These are phyloP conservation scores for Saccharomyces hybrid DNA, from an alignment of 1,139 yeast species.

Conservation along the genomic window DNA sequence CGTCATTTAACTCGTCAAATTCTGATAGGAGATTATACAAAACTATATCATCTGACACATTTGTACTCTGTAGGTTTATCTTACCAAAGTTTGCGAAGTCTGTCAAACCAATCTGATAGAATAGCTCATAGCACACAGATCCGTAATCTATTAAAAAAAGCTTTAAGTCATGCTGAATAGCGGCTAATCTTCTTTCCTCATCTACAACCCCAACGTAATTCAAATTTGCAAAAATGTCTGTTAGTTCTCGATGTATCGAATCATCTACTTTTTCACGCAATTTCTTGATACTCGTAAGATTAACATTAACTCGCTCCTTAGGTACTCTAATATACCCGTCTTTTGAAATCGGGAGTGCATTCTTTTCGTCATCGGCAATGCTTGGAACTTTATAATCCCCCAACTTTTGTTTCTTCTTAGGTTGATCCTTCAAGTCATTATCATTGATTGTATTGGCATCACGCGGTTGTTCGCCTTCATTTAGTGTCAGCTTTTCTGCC, in stretches of 20 bases:
- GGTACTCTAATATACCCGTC: conserved; percentile 14
- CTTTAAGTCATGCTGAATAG: conserved; percentile 76
- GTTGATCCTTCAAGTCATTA: not conserved
- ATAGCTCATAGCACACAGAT: conserved; percentile 56
- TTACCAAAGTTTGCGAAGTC: conserved; percentile 82
- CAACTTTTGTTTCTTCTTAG: not conserved
- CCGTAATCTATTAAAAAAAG: conserved; percentile 78
- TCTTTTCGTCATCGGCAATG: not conserved
- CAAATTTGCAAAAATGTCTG: conserved; percentile 61
- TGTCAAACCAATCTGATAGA: conserved; percentile 70
- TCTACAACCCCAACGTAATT: conserved; percentile 83
- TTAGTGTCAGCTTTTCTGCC: not conserved
- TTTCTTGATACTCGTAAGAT: conserved; percentile 51
- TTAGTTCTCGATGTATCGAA: conserved; percentile 45
- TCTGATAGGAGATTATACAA: conserved; percentile 11
- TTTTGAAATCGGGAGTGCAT: not conserved
- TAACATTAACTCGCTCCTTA: conserved; percentile 34
- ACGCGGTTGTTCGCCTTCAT: not conserved
- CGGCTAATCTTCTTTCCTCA: conserved; percentile 55
- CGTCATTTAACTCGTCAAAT: conserved; percentile 13
- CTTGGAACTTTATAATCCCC: not conserved
- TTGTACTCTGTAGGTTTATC: conserved; percentile 37
- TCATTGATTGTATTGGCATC: not conserved
- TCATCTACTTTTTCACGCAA: conserved; percentile 47
- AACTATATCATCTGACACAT: conserved; percentile 15